phyloP scores from a whole-genome alignment of 2,329 filamentous ascomycete genomes.

The Onygenales sp. region DNA sequence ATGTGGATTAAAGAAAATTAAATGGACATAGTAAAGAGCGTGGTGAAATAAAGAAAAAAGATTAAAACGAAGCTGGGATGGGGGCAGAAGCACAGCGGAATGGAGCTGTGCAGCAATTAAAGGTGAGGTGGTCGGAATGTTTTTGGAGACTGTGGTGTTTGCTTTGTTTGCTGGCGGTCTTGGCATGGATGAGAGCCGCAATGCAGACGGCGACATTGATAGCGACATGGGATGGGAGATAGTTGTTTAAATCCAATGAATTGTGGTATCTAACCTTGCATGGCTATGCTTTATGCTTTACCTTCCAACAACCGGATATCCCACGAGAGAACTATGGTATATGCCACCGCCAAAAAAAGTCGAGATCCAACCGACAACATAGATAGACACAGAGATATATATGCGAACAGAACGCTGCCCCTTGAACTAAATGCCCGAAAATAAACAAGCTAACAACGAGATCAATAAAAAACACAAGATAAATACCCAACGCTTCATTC shows the following conservation, averaged over 20 bases:
- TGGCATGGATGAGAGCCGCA: too few relatives aligned
- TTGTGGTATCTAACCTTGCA: too few relatives aligned
- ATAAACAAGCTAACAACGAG: not conserved
- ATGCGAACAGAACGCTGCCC: not conserved
- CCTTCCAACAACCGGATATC: too few relatives aligned
- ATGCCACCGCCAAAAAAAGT: too few relatives aligned
- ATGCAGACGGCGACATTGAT: too few relatives aligned
- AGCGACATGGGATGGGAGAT: too few relatives aligned
- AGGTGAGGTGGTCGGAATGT: constrained; percentile 9
- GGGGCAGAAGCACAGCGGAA: not conserved
- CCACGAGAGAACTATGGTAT: too few relatives aligned
- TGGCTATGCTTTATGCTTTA: too few relatives aligned
- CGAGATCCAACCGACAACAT: too few relatives aligned
- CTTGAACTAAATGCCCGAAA: not conserved
- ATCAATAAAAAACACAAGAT: not conserved
- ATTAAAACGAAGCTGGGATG: not conserved
- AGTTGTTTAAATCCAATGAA: too few relatives aligned
- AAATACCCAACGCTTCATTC: not conserved
- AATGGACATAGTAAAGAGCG: constrained; percentile 13
- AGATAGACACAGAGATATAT: not conserved
- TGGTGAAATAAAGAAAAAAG: constrained; percentile 8
- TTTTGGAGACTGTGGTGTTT: too few relatives aligned
- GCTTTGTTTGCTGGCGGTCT: too few relatives aligned
- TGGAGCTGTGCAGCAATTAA: constrained; percentile 8
- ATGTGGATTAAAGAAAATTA: constrained; percentile 4